Evolutionary conservation across 1,284 basidiomycete genomes (phyloP).

Genomic region (Microbotryum lychnidis-dioicae): DNA sequence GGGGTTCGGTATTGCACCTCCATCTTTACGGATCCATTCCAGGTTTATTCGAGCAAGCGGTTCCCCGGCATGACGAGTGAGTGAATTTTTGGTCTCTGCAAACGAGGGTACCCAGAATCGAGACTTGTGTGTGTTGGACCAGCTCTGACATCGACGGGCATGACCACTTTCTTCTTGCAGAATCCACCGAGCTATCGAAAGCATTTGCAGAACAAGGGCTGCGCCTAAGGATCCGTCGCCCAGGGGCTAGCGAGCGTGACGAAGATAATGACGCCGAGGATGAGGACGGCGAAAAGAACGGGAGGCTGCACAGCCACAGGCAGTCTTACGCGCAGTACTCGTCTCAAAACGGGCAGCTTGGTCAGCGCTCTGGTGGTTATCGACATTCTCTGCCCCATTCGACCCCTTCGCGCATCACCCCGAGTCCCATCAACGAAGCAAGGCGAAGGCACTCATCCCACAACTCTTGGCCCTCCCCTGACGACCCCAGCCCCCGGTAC

Average conservation of each 20-base stretch:
- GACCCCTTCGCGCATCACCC: too few species aligned
- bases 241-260: background rate
- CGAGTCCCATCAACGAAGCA: too few species aligned
- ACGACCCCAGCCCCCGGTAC: too few species aligned
- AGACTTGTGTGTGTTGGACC: slow-evolving; percentile 11
- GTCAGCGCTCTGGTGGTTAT: too few species aligned
- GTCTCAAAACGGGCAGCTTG: too few species aligned
- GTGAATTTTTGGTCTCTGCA: slow-evolving; percentile 32
- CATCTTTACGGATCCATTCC: slow-evolving; percentile 75
- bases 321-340: too few species aligned
- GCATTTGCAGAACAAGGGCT: slow-evolving; percentile 86
- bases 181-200: slow-evolving; percentile 79
- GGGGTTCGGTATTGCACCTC: slow-evolving; percentile 80
- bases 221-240: slow-evolving; percentile 60
- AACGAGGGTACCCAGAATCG: slow-evolving; percentile 6
- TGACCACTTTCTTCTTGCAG: slow-evolving; percentile 41
- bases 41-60: slow-evolving; percentile 83
- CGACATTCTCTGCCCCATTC: too few species aligned
- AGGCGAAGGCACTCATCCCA: too few species aligned
- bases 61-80: slow-evolving; percentile 84
- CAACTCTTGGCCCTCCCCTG: too few species aligned
- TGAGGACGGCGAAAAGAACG: too few species aligned
- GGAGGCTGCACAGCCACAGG: too few species aligned
- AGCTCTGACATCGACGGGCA: slow-evolving; percentile 5
- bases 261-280: too few species aligned